These are phyloP conservation scores for Aureobasidium sp. DNA, from an alignment of 2,329 filamentous ascomycete genomes.

Conservation along the genomic window DNA sequence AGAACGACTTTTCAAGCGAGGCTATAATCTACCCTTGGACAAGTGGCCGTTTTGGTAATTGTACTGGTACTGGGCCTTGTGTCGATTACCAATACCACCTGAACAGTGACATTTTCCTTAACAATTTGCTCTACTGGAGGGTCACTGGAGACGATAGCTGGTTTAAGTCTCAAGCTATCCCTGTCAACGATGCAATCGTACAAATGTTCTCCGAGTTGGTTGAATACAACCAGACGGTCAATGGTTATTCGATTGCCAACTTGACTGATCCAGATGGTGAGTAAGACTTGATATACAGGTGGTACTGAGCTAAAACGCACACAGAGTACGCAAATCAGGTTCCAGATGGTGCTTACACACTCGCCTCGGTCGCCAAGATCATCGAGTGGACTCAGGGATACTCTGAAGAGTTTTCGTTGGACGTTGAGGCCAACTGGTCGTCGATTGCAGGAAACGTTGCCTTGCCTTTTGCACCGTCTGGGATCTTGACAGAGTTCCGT, in stretches of 20 bases:
- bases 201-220: conserved; percentile 56
- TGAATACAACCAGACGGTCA: conserved; percentile 50
- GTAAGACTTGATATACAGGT: not conserved
- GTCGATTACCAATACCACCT: conserved; percentile 68
- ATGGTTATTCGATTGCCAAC: conserved; percentile 48
- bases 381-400: conserved; percentile 18
- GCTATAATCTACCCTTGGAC: conserved; percentile 64
- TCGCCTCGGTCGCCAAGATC: conserved; percentile 19
- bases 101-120: conserved; percentile 61
- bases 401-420: conserved; percentile 16
- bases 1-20: conserved; percentile 49
- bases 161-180: conserved; percentile 51
- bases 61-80: conserved; percentile 54
- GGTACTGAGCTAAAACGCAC: conserved; percentile 36
- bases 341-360: conserved; percentile 18
- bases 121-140: conserved; percentile 55
- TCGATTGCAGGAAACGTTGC: conserved; percentile 17
- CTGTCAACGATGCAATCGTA: conserved; percentile 58
- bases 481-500: conserved; percentile 17
- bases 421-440: conserved; percentile 16
- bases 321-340: conserved; percentile 57
- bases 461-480: conserved; percentile 19
- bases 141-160: conserved; percentile 52
- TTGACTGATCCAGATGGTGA: conserved; percentile 61
- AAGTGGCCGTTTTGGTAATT: conserved; percentile 59